A percentile compares a stretch with the other conserved stretches of the same genome.
Evolutionary conservation across 768 basidiomycete genomes (phyloP).

Genomic region (Russula vinacea): DNA sequence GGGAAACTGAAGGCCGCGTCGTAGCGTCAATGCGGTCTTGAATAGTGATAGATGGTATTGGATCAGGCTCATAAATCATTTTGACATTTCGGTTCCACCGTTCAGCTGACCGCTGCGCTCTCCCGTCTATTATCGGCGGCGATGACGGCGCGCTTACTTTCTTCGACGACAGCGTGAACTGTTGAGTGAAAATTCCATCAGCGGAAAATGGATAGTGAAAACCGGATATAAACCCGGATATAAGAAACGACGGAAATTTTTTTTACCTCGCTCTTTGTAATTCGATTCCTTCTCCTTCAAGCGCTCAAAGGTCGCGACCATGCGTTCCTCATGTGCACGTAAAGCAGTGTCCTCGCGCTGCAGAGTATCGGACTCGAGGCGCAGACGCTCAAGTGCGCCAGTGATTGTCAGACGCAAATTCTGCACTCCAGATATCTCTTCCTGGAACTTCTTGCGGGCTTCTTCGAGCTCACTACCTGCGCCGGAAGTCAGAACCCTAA

Average conservation of each 20-base stretch:
- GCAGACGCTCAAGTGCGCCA: slow-evolving; percentile 40
- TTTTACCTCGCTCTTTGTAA: slow-evolving; percentile 43
- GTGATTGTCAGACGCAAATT: slow-evolving; percentile 53
- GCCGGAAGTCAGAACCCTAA: not conserved
- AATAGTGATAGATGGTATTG: not conserved
- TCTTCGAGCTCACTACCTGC: slow-evolving; percentile 60
- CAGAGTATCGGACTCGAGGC: slow-evolving; percentile 42
- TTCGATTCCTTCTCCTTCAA: slow-evolving; percentile 43
- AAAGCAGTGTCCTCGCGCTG: slow-evolving; percentile 43
- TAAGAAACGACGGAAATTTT: slow-evolving; percentile 10
- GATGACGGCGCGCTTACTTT: slow-evolving; percentile 44
- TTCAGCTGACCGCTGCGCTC: slow-evolving; percentile 29
- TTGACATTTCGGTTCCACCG: not conserved
- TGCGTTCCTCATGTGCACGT: slow-evolving; percentile 42
- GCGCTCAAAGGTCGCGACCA: slow-evolving; percentile 41
- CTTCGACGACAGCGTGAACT: slow-evolving; percentile 46
- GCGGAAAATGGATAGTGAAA: not conserved
- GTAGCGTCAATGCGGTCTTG: not conserved
- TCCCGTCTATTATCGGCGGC: slow-evolving; percentile 48
- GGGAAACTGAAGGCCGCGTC: not conserved
- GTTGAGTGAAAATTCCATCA: not conserved
- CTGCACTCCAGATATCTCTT: slow-evolving; percentile 60
- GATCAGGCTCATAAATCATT: not conserved
- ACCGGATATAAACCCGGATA: not conserved
- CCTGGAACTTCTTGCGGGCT: slow-evolving; percentile 53